Percentiles rank a stretch among this genome's conserved stretches.
These are phyloP conservation scores for Kazachstania bromeliacearum DNA, from an alignment of 805 yeast genomes.

Conservation along the genomic window DNA sequence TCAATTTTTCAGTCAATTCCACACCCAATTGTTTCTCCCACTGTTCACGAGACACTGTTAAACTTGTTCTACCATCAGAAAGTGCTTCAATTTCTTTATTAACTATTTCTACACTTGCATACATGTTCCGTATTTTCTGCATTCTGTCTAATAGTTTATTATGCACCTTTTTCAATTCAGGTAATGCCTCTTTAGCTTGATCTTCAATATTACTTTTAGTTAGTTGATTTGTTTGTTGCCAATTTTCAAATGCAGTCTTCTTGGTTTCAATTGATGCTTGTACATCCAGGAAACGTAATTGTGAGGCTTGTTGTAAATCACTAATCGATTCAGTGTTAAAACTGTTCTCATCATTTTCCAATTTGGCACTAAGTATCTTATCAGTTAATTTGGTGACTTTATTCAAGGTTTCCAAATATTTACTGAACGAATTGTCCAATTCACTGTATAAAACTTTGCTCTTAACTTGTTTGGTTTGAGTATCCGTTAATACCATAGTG, in stretches of 20 bases:
- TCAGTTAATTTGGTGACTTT: constrained; percentile 14
- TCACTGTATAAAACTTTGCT: constrained; percentile 22
- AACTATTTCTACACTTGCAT: constrained; percentile 16
- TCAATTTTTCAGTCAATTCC: constrained; percentile 15
- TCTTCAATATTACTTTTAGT: constrained; percentile 10
- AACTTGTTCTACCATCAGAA: constrained; percentile 15
- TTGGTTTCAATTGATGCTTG: constrained; percentile 21
- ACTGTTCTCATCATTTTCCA: constrained; percentile 11
- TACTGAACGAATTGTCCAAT: constrained; percentile 18
- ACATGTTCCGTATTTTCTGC: constrained; percentile 16
- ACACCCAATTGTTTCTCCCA: constrained; percentile 24
- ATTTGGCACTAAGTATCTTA: constrained; percentile 14
- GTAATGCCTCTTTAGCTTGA: constrained; percentile 7
- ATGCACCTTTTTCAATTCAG: constrained; percentile 10
- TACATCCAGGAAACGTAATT: constrained; percentile 18
- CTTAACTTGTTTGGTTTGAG: constrained; percentile 14
- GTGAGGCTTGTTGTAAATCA: constrained; percentile 10
- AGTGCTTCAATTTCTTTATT: constrained; percentile 20
- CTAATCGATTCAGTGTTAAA: constrained; percentile 9
- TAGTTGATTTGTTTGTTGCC: constrained; percentile 18
- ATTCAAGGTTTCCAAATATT: constrained; percentile 17
- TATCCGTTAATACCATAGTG: constrained; percentile 6
- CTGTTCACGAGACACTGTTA: constrained; percentile 17
- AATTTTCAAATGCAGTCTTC: constrained; percentile 17
- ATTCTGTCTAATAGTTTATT: constrained; percentile 13